Evolutionary conservation across 768 basidiomycete genomes (phyloP).

Genomic region (Hydnum rufescens): DNA sequence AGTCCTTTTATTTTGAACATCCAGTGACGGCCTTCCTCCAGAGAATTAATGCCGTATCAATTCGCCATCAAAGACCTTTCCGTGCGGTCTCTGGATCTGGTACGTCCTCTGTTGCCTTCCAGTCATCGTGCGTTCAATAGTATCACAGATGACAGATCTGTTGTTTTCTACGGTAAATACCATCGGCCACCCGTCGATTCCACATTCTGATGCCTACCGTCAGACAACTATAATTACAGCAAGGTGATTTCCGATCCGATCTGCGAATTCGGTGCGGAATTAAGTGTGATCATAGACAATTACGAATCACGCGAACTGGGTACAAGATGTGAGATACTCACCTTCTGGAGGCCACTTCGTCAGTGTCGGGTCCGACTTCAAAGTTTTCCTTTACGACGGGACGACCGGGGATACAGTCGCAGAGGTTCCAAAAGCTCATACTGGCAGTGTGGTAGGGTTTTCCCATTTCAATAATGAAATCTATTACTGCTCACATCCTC

Average conservation of each 20-base stretch:
- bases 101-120: neutral
- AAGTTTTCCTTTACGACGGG: slow-evolving; percentile 74
- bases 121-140: neutral
- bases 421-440: slow-evolving; percentile 54
- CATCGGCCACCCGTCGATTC: slow-evolving; percentile 23
- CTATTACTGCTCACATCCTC: slow-evolving; percentile 37
- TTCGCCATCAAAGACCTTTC: slow-evolving; percentile 78
- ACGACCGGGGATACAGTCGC: slow-evolving; percentile 60
- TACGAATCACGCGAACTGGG: slow-evolving; percentile 77
- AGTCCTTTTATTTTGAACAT: too few relatives aligned
- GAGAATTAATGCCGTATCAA: slow-evolving; percentile 74
- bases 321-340: slow-evolving; percentile 75
- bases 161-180: slow-evolving; percentile 76
- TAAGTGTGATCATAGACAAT: slow-evolving; percentile 32
- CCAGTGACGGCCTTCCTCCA: too few relatives aligned
- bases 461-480: slow-evolving; percentile 18
- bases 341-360: slow-evolving; percentile 67
- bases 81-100: slow-evolving; percentile 51
- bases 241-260: too few relatives aligned
- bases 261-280: neutral
- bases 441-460: slow-evolving; percentile 48
- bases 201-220: too few relatives aligned
- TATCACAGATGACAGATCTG: slow-evolving; percentile 54
- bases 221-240: too few relatives aligned
- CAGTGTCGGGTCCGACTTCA: slow-evolving; percentile 77